phyloP scores from a whole-genome alignment of 495 filamentous ascomycete species.

The Penicillium robsamsonii region DNA sequence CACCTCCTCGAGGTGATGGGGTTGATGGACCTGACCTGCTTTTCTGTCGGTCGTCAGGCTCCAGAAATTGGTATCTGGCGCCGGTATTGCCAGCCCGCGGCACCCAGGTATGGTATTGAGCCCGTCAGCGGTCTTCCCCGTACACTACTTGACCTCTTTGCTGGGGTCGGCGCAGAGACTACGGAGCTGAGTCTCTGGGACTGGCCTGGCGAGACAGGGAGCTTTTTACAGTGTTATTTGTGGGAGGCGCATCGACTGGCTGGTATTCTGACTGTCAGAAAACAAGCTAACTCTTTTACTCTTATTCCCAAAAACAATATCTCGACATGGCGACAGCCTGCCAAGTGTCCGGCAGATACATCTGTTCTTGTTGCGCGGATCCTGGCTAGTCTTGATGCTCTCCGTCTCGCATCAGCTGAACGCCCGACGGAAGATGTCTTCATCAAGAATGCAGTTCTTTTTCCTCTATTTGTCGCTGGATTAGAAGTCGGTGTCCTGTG shows the following conservation, averaged over 20 bases:
- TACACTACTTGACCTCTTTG: slow-evolving; percentile 33
- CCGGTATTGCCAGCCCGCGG: slow-evolving; percentile 25
- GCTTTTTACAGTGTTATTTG: slow-evolving; percentile 32
- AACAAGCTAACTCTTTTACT: neutral
- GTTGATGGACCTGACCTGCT: slow-evolving; percentile 35
- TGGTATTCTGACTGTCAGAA: slow-evolving; percentile 30
- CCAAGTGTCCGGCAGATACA: slow-evolving; percentile 17
- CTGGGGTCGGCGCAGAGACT: slow-evolving; percentile 26
- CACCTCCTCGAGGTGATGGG: slow-evolving; percentile 42
- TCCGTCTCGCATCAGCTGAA: slow-evolving; percentile 24
- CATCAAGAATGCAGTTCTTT: slow-evolving; percentile 31
- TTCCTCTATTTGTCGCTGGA: slow-evolving; percentile 30
- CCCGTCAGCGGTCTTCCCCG: slow-evolving; percentile 36
- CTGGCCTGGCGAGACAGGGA: slow-evolving; percentile 34
- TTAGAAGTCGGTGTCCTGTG: slow-evolving; percentile 25
- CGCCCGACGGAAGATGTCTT: slow-evolving; percentile 20
- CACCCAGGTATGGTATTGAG: slow-evolving; percentile 23
- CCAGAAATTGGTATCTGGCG: slow-evolving; percentile 34
- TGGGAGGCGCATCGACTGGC: slow-evolving; percentile 39
- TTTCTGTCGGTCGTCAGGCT: slow-evolving; percentile 31
- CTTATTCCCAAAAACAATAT: neutral
- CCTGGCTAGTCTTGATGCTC: slow-evolving; percentile 33
- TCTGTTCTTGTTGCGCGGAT: slow-evolving; percentile 29
- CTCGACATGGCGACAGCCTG: slow-evolving; percentile 11
- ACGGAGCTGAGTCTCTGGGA: slow-evolving; percentile 37